Evolutionary conservation across 2,329 filamentous ascomycete genomes (phyloP), one percentile per base, ranked within the genome.

Genomic region (Fusarium fracticaudum): DNA sequence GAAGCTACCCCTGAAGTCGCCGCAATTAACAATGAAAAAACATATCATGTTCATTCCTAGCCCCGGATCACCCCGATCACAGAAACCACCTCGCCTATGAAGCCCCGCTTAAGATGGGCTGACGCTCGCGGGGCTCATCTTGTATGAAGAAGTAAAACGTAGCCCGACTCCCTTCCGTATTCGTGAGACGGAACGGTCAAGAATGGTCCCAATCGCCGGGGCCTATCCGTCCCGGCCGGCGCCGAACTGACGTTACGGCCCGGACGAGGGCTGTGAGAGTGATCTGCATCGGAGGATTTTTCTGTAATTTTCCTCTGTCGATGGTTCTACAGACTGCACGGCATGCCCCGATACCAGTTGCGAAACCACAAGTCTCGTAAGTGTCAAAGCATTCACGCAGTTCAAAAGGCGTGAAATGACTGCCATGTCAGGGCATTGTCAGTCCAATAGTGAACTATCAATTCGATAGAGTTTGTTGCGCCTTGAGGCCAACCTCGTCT

Each of bases 71-170:
- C 76, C 71, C 76, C 76, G 76, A 77, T 55, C 62, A 69, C 67
- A 54, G 35, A 67, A 71, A 75, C 62, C 64, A 64, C 57, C 69
- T 66, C 69, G 60, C 61, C 65, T 64, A 29, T 29, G 20, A 60
- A 38, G 67, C 71, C 76, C 76, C 76, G 75, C 76, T 78, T 70
- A 66, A 60, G 65, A 69, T 78, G 76, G 75, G 67, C 75, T 78
- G 76, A 78, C 75, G 57, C 44, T 73, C 66, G 71, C 65, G 51
- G 59, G 54, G 26, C 54, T 45, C 57, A 62, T 43, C 59, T 59
- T 38, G 43, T 48, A 47, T 38, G 35, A 61, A 43, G 43, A 65
- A 24, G 24, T 38, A 53, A 65, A 54, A 59, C 24, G 47, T 67
- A 53, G 60, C 47, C 65, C 64, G 51, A 62, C 37, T 66, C 51